Evolutionary conservation across 2,329 filamentous ascomycete species (phyloP).

Genomic region (Diatrype stigma): DNA sequence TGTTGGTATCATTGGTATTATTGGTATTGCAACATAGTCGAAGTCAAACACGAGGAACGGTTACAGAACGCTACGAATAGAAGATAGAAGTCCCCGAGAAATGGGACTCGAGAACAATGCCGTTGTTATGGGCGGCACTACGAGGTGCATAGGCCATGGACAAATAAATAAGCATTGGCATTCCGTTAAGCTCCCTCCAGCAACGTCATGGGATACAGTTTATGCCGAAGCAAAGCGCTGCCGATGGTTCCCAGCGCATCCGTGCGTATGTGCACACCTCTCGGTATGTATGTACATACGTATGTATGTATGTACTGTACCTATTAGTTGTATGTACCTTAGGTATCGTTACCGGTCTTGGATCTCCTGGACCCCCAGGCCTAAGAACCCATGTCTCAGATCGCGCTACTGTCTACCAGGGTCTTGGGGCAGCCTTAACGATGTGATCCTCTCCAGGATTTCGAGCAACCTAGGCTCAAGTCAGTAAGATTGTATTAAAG

Average conservation of each 20-base stretch:
- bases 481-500: too few relatives aligned
- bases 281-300: background rate
- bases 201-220: background rate
- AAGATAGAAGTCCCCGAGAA: background rate
- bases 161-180: background rate
- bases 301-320: background rate
- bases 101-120: background rate
- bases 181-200: background rate
- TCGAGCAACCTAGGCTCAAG: too few relatives aligned
- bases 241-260: background rate
- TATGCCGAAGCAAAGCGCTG: conserved; percentile 2
- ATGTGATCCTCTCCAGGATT: too few relatives aligned
- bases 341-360: too few relatives aligned
- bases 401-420: too few relatives aligned
- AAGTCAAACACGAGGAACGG: background rate
- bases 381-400: too few relatives aligned
- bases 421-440: too few relatives aligned
- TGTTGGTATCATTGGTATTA: background rate
- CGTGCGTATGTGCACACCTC: background rate
- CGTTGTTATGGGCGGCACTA: background rate
- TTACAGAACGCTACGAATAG: background rate
- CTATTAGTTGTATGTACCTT: too few relatives aligned
- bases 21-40: background rate
- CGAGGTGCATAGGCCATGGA: background rate
- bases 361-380: too few relatives aligned